Conservation (phyloP, 1,284 basidiomycete species). For the Pseudozyma tsukubaensis region DNA sequence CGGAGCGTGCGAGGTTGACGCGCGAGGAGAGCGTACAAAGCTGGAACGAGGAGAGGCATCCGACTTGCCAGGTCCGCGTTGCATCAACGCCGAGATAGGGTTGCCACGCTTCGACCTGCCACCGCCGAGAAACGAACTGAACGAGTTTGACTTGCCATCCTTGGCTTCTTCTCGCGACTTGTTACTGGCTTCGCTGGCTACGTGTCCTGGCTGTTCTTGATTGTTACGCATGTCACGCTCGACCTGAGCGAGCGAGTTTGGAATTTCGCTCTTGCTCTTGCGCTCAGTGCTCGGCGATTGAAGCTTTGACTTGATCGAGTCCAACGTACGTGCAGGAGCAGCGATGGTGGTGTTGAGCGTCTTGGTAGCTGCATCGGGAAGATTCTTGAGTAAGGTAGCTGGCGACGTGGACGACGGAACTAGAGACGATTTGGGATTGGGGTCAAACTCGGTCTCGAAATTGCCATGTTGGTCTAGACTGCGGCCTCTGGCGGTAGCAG, state of each 20-base stretch:
- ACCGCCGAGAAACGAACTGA: conserved; percentile 15
- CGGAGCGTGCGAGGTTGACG: background rate
- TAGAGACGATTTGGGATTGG: conserved; percentile 9
- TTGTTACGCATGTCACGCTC: conserved; percentile 36
- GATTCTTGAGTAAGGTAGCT: conserved; percentile 20
- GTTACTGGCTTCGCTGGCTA: background rate
- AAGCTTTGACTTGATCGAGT: conserved; percentile 36
- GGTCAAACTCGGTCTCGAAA: conserved; percentile 17
- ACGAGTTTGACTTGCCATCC: conserved; percentile 7
- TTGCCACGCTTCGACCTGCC: conserved; percentile 5
- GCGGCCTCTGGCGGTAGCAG: conserved; percentile 14
- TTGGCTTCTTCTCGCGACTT: background rate
- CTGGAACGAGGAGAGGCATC: conserved; percentile 1
- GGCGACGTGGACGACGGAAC: conserved; percentile 11
- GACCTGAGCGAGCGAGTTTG: conserved; percentile 11
- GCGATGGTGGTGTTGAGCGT: conserved; percentile 27
- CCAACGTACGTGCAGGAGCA: conserved; percentile 25
- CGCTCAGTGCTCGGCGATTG: conserved; percentile 22
- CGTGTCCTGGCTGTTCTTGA: conserved; percentile 19
- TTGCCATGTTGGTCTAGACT: conserved; percentile 24
- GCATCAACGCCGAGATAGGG: conserved; percentile 8
- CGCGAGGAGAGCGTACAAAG: conserved; percentile 3
- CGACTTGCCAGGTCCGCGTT: conserved; percentile 6
- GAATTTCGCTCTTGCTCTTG: conserved; percentile 46
- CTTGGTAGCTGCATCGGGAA: conserved; percentile 24